phyloP scores from a whole-genome alignment of 495 filamentous ascomycete species.

The Lichenothelia convexa region DNA sequence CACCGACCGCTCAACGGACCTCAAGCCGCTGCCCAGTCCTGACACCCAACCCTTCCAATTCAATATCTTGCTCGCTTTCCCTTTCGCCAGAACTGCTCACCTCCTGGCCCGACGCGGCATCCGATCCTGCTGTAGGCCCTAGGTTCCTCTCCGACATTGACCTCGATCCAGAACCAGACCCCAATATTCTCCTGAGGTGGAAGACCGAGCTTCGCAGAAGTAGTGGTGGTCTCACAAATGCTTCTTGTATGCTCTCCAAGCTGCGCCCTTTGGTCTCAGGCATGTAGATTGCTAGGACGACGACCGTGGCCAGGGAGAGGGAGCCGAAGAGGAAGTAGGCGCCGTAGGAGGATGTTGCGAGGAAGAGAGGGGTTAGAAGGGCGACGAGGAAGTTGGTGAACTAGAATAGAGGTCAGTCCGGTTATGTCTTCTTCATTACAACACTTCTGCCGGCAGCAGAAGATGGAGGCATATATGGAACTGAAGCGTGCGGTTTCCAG shows the following conservation, averaged over 20 bases:
- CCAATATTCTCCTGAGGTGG: too few species aligned
- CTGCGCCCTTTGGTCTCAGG: slow-evolving; percentile 39
- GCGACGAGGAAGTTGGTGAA: slow-evolving; percentile 44
- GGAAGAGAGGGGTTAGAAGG: slow-evolving; percentile 41
- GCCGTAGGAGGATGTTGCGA: slow-evolving; percentile 35
- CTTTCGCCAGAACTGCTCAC: too few species aligned
- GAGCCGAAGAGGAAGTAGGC: slow-evolving; percentile 45
- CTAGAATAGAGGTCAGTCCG: slow-evolving; percentile 5
- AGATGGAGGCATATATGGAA: not conserved
- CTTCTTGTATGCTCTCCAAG: slow-evolving; percentile 39
- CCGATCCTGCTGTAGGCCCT: too few species aligned
- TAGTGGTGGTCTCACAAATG: slow-evolving; percentile 22
- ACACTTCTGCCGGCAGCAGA: not conserved
- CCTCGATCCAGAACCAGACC: too few species aligned
- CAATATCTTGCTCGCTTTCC: too few species aligned
- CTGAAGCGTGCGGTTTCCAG: not conserved
- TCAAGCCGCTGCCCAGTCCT: too few species aligned
- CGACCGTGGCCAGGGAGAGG: slow-evolving; percentile 27
- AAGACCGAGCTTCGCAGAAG: too few species aligned
- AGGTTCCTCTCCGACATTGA: too few species aligned
- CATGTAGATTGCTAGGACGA: slow-evolving; percentile 35
- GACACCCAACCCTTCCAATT: too few species aligned
- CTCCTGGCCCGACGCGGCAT: too few species aligned
- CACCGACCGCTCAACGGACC: too few species aligned
- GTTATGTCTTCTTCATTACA: not conserved